Evolutionary conservation across 140 eudicot genomes (phyloP).

Genomic region (Flaveria floridana): DNA sequence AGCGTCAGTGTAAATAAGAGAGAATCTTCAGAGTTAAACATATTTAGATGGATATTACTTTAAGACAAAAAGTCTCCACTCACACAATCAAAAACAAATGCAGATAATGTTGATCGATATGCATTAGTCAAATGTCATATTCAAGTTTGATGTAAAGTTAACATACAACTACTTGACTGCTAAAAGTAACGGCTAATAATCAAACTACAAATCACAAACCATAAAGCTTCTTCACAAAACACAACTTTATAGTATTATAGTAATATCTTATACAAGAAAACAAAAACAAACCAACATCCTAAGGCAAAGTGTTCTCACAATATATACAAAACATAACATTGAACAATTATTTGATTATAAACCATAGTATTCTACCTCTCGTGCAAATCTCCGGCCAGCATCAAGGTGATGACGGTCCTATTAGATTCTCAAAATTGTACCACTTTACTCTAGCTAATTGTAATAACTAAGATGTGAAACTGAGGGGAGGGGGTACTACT

Average conservation of each 20-base stretch:
- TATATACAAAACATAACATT: conserved; percentile 40
- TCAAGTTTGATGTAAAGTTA: background rate
- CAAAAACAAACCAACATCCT: conserved; percentile 29
- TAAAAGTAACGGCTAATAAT: background rate
- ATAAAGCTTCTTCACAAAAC: background rate
- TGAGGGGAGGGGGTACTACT: conserved; percentile 16
- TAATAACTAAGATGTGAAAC: conserved; percentile 21
- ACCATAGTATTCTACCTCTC: conserved; percentile 37
- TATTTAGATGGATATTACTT: background rate
- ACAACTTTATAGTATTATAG: conserved; percentile 30
- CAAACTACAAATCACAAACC: background rate
- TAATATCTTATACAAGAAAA: conserved; percentile 18
- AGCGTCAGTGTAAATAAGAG: background rate
- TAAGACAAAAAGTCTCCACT: background rate
- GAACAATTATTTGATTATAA: conserved; percentile 32
- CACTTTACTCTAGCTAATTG: conserved; percentile 33
- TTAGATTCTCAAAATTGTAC: conserved; percentile 31
- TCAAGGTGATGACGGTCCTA: conserved; percentile 36
- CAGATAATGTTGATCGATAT: background rate
- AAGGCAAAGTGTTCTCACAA: conserved; percentile 33
- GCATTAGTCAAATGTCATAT: background rate
- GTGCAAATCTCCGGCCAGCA: conserved; percentile 37
- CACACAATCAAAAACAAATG: background rate
- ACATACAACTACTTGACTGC: background rate
- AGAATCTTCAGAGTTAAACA: background rate